phyloP scores from a whole-genome alignment of 202 grass and related monocot genomes.

The Carex sylvatica region DNA sequence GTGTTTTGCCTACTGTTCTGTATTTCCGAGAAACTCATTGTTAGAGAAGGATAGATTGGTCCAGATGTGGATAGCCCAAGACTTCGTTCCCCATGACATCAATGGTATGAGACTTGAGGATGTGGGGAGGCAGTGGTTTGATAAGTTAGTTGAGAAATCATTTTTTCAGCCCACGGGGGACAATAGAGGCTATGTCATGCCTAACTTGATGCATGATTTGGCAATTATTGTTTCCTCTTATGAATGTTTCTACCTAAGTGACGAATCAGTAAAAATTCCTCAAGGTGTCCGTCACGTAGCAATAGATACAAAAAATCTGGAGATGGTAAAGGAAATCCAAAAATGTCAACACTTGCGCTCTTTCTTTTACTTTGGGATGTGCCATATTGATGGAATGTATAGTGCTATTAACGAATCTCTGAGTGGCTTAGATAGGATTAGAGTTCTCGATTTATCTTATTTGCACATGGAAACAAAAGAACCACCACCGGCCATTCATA shows the following conservation, averaged over 20 bases:
- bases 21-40: slow-evolving; percentile 52
- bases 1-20: slow-evolving; percentile 46
- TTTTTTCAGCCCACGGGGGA: neutral
- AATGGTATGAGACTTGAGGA: neutral
- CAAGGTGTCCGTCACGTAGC: neutral
- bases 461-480: neutral
- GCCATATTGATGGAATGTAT: neutral
- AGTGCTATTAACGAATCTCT: neutral
- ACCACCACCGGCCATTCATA: neutral
- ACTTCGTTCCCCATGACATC: slow-evolving; percentile 29
- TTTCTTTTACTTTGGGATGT: neutral
- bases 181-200: neutral
- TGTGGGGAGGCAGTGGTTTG: neutral
- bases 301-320: neutral
- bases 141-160: neutral
- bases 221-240: neutral
- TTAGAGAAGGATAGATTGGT: slow-evolving; percentile 40
- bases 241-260: neutral
- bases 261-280: neutral
- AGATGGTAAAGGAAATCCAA: neutral
- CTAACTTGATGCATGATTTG: slow-evolving; percentile 11
- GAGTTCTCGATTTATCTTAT: slow-evolving; percentile 37
- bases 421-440: slow-evolving; percentile 15
- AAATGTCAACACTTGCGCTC: neutral
- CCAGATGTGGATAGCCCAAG: slow-evolving; percentile 42